Percentiles rank a stretch among this genome's conserved stretches.
phyloP scores from a whole-genome alignment of 2,329 filamentous ascomycete species.

The Fusarium sp. region DNA sequence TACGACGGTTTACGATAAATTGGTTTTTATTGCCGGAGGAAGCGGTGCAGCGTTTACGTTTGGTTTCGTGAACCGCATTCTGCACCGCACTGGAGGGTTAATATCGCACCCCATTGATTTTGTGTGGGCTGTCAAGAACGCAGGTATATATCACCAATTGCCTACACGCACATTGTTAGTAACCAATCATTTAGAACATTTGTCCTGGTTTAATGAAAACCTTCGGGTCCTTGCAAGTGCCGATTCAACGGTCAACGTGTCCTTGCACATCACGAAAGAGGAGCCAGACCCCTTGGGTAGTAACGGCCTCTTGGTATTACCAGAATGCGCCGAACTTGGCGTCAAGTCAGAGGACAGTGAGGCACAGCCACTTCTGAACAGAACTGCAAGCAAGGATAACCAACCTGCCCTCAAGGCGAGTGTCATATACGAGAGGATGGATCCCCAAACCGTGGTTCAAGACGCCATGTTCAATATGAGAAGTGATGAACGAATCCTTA shows the following conservation, averaged over 20 bases:
- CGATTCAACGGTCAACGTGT: not conserved
- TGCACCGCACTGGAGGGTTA: not conserved
- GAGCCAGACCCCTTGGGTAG: not conserved
- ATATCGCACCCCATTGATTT: not conserved
- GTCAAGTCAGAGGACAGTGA: not conserved
- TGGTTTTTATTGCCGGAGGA: not conserved
- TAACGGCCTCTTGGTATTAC: not conserved
- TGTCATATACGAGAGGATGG: not conserved
- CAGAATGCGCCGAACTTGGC: not conserved
- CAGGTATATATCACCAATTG: not conserved
- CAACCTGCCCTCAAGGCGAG: not conserved
- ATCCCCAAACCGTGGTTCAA: not conserved
- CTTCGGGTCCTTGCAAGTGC: not conserved
- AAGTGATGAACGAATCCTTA: not conserved
- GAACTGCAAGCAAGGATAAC: not conserved
- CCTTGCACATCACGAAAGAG: not conserved
- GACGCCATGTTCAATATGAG: not conserved
- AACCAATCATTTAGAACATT: not conserved
- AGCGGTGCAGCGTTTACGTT: not conserved
- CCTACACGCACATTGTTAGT: not conserved
- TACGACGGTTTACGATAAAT: not conserved
- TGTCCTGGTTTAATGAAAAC: not conserved
- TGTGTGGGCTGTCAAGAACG: not conserved
- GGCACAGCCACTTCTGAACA: not conserved
- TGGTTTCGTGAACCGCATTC: not conserved